Evolutionary conservation across 768 basidiomycete genomes (phyloP).

Genomic region (Mrakia blollopis): DNA sequence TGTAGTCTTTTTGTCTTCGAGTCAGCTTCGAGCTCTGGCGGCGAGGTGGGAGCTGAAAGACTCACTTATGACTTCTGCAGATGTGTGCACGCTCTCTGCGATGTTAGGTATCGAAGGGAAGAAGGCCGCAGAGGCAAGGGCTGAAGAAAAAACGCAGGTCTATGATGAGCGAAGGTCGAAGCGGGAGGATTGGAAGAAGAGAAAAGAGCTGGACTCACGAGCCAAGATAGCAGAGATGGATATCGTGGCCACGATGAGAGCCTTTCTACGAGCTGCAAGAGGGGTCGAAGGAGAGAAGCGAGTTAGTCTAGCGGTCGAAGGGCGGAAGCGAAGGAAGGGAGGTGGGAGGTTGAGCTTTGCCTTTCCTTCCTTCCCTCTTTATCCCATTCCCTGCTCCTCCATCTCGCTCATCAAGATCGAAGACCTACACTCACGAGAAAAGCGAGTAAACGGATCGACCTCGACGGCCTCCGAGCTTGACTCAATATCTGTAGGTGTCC

Average conservation of each 20-base stretch:
- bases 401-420: no score
- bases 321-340: background rate
- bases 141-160: background rate
- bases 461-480: no score
- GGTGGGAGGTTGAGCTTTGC: background rate
- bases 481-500: no score
- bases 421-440: no score
- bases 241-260: conserved; percentile 54
- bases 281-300: background rate
- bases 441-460: no score
- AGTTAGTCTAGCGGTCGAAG: background rate
- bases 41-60: no score
- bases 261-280: conserved; percentile 48
- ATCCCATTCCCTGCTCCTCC: no score
- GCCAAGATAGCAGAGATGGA: conserved; percentile 61
- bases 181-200: background rate
- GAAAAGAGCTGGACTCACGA: conserved; percentile 47
- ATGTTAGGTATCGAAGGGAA: conserved; percentile 43
- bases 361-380: background rate
- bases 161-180: conserved; percentile 14
- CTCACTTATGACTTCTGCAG: conserved; percentile 53
- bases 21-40: no score
- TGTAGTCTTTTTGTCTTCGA: conserved; percentile 2
- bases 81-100: conserved; percentile 58
- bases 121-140: conserved; percentile 13